These are phyloP conservation scores for Auricularia auricula-judae DNA, from an alignment of 768 basidiomycete species.

Conservation along the genomic window DNA sequence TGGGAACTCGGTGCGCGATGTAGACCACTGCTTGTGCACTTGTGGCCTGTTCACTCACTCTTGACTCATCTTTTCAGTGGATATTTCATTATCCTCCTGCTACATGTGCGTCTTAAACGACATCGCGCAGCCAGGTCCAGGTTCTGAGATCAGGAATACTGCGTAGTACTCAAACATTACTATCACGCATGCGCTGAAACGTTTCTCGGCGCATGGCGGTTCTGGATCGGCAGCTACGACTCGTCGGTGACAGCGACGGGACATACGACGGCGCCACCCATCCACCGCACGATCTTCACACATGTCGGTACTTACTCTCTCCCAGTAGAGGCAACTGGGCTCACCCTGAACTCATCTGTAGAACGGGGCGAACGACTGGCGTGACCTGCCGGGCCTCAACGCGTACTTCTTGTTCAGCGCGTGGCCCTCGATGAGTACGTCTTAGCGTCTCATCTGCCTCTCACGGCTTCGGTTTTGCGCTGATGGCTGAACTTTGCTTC, in stretches of 20 bases:
- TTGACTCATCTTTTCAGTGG: neutral
- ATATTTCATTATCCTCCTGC: neutral
- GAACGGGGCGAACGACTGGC: conserved; percentile 44
- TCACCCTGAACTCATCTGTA: neutral
- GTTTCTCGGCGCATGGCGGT: conserved; percentile 61
- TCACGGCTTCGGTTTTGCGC: neutral
- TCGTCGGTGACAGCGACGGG: conserved; percentile 11
- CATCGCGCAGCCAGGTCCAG: too few relatives aligned
- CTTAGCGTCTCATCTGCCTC: neutral
- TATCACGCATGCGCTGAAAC: conserved; percentile 84
- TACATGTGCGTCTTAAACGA: neutral
- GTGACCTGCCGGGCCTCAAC: conserved; percentile 69
- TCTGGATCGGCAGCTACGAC: conserved; percentile 35
- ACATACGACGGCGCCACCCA: conserved; percentile 28
- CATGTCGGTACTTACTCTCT: conserved; percentile 23
- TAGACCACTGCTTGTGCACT: neutral
- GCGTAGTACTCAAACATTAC: conserved; percentile 58
- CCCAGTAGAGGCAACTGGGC: neutral
- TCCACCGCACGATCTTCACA: conserved; percentile 63
- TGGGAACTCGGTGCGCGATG: conserved; percentile 49
- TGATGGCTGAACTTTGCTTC: neutral
- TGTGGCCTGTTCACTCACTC: neutral
- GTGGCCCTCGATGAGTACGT: conserved; percentile 44
- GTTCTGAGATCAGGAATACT: conserved; percentile 6
- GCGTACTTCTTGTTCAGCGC: conserved; percentile 62